phyloP scores from a whole-genome alignment of 495 filamentous ascomycete species.

The Bacidia gigantensis region DNA sequence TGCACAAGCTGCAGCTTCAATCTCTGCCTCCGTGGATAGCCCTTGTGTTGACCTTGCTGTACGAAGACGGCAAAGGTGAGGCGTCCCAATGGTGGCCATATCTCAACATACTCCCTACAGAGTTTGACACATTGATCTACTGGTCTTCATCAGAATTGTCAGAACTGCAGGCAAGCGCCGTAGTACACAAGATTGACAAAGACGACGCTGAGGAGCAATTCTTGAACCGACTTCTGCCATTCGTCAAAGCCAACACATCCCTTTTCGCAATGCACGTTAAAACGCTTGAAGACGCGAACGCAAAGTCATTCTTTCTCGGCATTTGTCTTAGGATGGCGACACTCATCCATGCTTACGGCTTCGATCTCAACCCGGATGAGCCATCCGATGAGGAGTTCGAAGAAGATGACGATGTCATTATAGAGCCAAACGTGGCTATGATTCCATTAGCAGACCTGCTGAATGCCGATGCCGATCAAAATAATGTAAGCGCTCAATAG shows the following conservation, averaged over 20 bases:
- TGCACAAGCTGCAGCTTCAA: constrained; percentile 32
- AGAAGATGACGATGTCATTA: constrained; percentile 49
- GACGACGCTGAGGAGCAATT: constrained; percentile 58
- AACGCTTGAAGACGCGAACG: constrained; percentile 33
- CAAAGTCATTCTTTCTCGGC: constrained; percentile 38
- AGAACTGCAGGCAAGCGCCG: constrained; percentile 63
- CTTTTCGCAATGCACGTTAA: constrained; percentile 37
- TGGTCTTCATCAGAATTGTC: constrained; percentile 61
- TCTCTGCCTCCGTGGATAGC: constrained; percentile 40
- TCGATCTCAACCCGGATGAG: constrained; percentile 53
- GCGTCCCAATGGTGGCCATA: constrained; percentile 66
- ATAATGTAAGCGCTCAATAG: constrained; percentile 40
- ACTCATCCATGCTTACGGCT: constrained; percentile 88
- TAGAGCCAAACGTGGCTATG: constrained; percentile 64
- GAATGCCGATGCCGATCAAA: constrained; percentile 70
- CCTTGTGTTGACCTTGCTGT: constrained; percentile 68
- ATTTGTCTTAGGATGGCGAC: constrained; percentile 70
- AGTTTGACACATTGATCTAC: constrained; percentile 84
- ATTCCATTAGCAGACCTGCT: constrained; percentile 85
- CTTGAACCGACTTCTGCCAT: constrained; percentile 43
- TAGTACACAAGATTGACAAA: constrained; percentile 67
- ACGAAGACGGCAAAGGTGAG: constrained; percentile 50
- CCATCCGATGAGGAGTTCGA: constrained; percentile 33
- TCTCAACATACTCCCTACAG: constrained; percentile 60
- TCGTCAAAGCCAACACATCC: constrained; percentile 33